phyloP scores from a whole-genome alignment of 1,139 yeast genomes.

The Magnusiomyces tetraspermus region DNA sequence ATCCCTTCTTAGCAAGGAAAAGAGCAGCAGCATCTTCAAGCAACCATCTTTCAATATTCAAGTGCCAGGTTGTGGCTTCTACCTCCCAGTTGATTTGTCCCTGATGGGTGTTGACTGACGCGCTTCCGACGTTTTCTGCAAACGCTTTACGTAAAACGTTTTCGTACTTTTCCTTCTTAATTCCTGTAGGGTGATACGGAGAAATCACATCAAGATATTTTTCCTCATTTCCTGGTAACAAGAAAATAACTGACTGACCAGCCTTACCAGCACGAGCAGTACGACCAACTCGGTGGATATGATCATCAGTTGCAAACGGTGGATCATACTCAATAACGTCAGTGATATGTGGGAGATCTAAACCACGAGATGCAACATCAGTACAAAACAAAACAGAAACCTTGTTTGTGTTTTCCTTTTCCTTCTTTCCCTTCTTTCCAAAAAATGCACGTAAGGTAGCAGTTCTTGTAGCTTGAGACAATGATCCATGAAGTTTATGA shows the following conservation, averaged over 20 bases:
- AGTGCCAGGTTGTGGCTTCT: constrained; percentile 94
- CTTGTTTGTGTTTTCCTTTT: constrained; percentile 29
- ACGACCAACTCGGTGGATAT: constrained; percentile 90
- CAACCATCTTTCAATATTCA: constrained; percentile 80
- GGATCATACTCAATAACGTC: constrained; percentile 84
- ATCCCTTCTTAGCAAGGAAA: constrained; percentile 72
- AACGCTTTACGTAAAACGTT: constrained; percentile 50
- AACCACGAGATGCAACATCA: constrained; percentile 90
- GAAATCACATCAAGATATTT: constrained; percentile 56
- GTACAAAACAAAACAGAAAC: constrained; percentile 75
- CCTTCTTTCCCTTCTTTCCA: constrained; percentile 30
- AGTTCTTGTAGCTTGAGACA: constrained; percentile 73
- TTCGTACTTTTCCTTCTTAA: constrained; percentile 44
- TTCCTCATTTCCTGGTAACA: constrained; percentile 85
- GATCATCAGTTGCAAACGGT: constrained; percentile 88
- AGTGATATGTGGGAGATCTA: constrained; percentile 63
- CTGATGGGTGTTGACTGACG: constrained; percentile 13
- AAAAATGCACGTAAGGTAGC: constrained; percentile 63
- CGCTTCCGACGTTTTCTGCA: constrained; percentile 17
- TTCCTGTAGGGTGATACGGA: constrained; percentile 57
- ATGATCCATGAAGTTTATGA: constrained; percentile 85
- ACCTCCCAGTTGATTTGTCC: constrained; percentile 63
- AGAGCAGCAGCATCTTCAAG: constrained; percentile 55
- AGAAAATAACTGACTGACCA: constrained; percentile 68
- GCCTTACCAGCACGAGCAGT: constrained; percentile 83